Percentiles rank a stretch among this genome's conserved stretches.
Conservation (phyloP, 257 asterid genomes). For the Leonotis leonurus region DNA sequence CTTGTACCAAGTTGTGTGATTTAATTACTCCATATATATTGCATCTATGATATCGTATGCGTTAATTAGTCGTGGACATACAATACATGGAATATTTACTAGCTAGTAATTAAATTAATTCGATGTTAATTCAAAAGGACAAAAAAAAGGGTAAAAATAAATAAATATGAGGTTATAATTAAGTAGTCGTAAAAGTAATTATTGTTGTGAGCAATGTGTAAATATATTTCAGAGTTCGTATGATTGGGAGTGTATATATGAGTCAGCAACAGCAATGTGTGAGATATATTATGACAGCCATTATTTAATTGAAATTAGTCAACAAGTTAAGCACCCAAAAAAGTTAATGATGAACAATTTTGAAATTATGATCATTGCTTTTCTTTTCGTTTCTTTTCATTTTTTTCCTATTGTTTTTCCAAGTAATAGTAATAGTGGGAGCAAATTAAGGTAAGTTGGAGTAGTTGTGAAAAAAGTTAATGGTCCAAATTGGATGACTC, state of each 20-base stretch:
- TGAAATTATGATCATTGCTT: conserved; percentile 4
- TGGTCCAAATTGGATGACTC: conserved; percentile 25
- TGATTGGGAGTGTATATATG: conserved; percentile 5
- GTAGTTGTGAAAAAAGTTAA: conserved; percentile 23
- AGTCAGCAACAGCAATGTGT: not conserved
- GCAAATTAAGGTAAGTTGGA: conserved; percentile 24
- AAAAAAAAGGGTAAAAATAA: not conserved
- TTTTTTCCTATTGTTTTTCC: not conserved
- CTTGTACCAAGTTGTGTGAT: not conserved
- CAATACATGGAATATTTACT: too few species aligned
- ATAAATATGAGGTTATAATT: not conserved
- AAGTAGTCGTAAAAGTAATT: not conserved
- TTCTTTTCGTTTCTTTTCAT: not conserved
- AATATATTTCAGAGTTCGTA: not conserved
- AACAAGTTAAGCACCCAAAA: conserved; percentile 9
- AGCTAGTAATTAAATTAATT: too few species aligned
- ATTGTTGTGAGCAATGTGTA: not conserved
- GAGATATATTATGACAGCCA: not conserved
- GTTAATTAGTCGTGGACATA: too few species aligned
- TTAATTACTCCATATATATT: too few species aligned
- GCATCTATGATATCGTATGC: too few species aligned
- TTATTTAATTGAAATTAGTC: conserved; percentile 4
- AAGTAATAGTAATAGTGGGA: not conserved
- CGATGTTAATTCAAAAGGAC: not conserved
- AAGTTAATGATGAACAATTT: conserved; percentile 12